These are phyloP conservation scores for Batrachochytrium dendrobatidis DNA, from an alignment of 371 early-diverging fungal species.

Conservation along the genomic window DNA sequence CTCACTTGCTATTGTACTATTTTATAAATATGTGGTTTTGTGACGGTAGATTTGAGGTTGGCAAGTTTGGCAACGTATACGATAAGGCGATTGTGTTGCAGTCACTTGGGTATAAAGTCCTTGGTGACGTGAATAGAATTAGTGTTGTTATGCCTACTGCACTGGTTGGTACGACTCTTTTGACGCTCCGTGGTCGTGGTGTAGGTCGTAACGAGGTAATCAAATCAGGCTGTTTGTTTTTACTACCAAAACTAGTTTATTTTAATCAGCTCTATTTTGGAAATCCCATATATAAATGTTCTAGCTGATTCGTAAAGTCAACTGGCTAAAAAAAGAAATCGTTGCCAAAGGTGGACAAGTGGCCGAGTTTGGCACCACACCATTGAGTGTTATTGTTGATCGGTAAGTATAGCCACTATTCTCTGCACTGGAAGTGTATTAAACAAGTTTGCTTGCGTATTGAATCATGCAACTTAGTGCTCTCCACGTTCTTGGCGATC, in stretches of 20 bases:
- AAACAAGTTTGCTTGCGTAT: neutral
- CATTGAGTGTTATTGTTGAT: constrained; percentile 32
- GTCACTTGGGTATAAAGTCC: constrained; percentile 27
- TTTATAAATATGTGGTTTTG: neutral
- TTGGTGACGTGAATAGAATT: constrained; percentile 33
- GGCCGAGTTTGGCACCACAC: constrained; percentile 70
- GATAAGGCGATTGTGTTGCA: constrained; percentile 28
- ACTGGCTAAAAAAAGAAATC: constrained; percentile 68
- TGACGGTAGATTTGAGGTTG: neutral
- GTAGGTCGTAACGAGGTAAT: constrained; percentile 66
- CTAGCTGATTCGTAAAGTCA: constrained; percentile 64
- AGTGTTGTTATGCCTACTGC: constrained; percentile 82
- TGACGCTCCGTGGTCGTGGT: constrained; percentile 78
- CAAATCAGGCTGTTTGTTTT: neutral
- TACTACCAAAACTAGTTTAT: neutral
- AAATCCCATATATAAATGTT: too few species aligned
- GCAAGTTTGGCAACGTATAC: constrained; percentile 1
- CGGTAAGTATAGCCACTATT: constrained; percentile 18
- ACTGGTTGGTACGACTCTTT: constrained; percentile 68
- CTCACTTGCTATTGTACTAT: neutral
- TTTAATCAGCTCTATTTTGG: too few species aligned
- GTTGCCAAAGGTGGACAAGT: constrained; percentile 69
- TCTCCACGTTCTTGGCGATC: constrained; percentile 60
- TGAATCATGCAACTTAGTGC: constrained; percentile 29
- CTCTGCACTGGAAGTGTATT: neutral